Conservation (phyloP, 768 basidiomycete species). For the Calocera viscosa region DNA sequence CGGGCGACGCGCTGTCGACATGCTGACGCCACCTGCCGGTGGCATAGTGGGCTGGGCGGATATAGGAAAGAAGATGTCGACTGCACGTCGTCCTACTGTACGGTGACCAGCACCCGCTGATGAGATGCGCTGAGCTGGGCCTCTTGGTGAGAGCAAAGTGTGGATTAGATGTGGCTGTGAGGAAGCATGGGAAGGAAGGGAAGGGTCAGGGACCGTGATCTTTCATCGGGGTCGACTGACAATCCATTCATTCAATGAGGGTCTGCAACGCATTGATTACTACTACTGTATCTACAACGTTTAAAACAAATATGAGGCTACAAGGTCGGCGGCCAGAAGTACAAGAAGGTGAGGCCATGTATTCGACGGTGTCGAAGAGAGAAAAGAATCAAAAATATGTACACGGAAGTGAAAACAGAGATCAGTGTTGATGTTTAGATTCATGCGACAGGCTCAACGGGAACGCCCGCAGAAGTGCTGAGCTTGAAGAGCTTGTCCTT, state of each 20-base stretch:
- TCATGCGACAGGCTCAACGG: background rate
- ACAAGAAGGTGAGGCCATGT: background rate
- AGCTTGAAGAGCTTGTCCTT: slow-evolving; percentile 57
- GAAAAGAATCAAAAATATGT: background rate
- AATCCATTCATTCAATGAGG: background rate
- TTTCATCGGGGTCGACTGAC: background rate
- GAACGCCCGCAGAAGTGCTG: background rate
- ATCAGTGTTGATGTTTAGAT: background rate
- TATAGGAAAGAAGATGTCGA: background rate
- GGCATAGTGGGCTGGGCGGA: background rate
- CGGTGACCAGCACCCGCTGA: background rate
- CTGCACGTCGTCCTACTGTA: background rate
- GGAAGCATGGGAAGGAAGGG: too few species aligned
- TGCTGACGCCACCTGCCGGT: background rate
- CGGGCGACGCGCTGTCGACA: background rate
- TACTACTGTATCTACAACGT: slow-evolving; percentile 7
- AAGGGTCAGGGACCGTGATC: too few species aligned
- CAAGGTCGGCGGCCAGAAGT: background rate
- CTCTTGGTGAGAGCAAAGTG: too few species aligned
- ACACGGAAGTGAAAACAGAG: background rate
- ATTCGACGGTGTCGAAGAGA: background rate
- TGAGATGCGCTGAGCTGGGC: background rate
- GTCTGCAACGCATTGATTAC: background rate
- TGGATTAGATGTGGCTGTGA: background rate
- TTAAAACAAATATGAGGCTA: background rate